Evolutionary conservation across 1,284 basidiomycete genomes (phyloP).

Genomic region (Malassezia dermatis): DNA sequence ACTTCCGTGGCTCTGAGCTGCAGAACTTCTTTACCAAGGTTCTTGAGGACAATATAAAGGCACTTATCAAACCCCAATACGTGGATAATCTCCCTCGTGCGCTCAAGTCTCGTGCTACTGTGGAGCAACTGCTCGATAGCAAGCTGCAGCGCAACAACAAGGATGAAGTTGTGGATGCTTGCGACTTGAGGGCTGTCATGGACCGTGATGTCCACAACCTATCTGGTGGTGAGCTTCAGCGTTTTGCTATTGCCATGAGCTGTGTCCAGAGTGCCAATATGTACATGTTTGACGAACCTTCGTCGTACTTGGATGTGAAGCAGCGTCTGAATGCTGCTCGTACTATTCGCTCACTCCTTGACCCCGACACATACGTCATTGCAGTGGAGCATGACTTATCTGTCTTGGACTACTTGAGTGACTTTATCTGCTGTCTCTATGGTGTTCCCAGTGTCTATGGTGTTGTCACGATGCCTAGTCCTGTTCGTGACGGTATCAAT

Average conservation of each 20-base stretch:
- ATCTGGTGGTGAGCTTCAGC: slow-evolving; percentile 47
- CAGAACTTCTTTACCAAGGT: slow-evolving; percentile 49
- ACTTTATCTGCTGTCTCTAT: slow-evolving; percentile 48
- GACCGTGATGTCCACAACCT: slow-evolving; percentile 43
- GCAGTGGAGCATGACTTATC: slow-evolving; percentile 47
- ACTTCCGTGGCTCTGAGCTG: slow-evolving; percentile 47
- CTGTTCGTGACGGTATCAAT: slow-evolving; percentile 48
- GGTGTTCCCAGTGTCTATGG: slow-evolving; percentile 47
- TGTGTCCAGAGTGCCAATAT: slow-evolving; percentile 47
- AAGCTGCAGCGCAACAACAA: slow-evolving; percentile 46
- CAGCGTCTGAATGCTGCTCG: slow-evolving; percentile 47
- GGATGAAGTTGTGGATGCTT: slow-evolving; percentile 33
- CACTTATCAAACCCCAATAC: slow-evolving; percentile 48
- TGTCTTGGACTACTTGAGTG: slow-evolving; percentile 46
- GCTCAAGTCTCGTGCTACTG: slow-evolving; percentile 40
- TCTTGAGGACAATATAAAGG: slow-evolving; percentile 48
- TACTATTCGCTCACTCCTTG: slow-evolving; percentile 43
- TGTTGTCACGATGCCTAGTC: slow-evolving; percentile 45
- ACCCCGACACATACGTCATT: slow-evolving; percentile 46
- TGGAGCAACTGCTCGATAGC: slow-evolving; percentile 40
- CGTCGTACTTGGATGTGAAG: slow-evolving; percentile 47
- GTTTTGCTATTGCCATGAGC: slow-evolving; percentile 47
- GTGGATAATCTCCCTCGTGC: slow-evolving; percentile 47
- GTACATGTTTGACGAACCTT: slow-evolving; percentile 49
- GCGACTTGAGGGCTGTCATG: slow-evolving; percentile 41